phyloP scores from a whole-genome alignment of 1,284 basidiomycete species.

The Hymenochaete sp. region DNA sequence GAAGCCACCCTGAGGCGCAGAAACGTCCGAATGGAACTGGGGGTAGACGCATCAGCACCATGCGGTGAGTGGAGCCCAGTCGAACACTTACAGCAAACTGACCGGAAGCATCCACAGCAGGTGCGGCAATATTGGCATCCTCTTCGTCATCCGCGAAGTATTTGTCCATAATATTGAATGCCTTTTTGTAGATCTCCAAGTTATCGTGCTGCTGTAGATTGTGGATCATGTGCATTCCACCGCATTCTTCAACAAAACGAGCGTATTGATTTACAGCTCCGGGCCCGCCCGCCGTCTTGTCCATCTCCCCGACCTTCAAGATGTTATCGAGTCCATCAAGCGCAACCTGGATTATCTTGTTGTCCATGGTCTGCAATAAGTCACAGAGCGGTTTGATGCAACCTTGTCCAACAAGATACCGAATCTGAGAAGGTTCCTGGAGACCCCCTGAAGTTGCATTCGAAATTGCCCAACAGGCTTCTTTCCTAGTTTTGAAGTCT shows the following conservation, averaged over 20 bases:
- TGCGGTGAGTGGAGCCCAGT: slow-evolving; percentile 4
- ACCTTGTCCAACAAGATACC: slow-evolving; percentile 95
- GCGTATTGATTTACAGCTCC: slow-evolving; percentile 92
- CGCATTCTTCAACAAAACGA: slow-evolving; percentile 92
- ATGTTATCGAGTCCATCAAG: slow-evolving; percentile 99
- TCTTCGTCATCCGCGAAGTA: slow-evolving; percentile 87
- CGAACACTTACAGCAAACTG: slow-evolving; percentile 73
- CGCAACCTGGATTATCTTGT: slow-evolving; percentile 98
- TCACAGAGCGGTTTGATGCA: slow-evolving; percentile 99
- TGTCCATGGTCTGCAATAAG: slow-evolving; percentile 95
- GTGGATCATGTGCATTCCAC: slow-evolving; percentile 98
- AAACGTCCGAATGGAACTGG: slow-evolving; percentile 74
- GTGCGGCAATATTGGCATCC: slow-evolving; percentile 70
- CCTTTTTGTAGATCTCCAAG: slow-evolving; percentile 99
- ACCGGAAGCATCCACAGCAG: slow-evolving; percentile 81
- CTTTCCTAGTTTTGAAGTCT: slow-evolving; percentile 99
- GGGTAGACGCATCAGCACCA: slow-evolving; percentile 16
- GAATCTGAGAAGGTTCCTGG: slow-evolving; percentile 94
- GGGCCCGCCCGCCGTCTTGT: slow-evolving; percentile 79
- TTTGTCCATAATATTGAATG: slow-evolving; percentile 99
- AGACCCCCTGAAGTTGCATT: slow-evolving; percentile 98
- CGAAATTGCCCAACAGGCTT: slow-evolving; percentile 99
- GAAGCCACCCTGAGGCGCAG: slow-evolving; percentile 90
- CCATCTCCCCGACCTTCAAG: slow-evolving; percentile 95
- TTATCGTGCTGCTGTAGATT: slow-evolving; percentile 99